Percentiles rank a stretch among this genome's conserved stretches.
phyloP scores from a whole-genome alignment of 306 rosid species.

The Trifolium dubium region DNA sequence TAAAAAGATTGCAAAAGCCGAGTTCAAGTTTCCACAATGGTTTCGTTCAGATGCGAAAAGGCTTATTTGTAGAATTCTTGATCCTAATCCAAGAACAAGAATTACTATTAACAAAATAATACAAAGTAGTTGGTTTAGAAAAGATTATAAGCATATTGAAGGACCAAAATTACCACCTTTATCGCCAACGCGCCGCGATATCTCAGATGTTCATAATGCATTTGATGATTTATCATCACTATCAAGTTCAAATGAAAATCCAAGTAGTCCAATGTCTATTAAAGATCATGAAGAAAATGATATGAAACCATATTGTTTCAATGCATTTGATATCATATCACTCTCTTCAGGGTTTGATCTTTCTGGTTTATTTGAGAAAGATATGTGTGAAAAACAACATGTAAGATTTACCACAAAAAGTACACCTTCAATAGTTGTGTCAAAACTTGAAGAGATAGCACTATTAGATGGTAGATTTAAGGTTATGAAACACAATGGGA shows the following conservation, averaged over 20 bases:
- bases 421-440: slow-evolving; percentile 53
- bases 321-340: slow-evolving; percentile 79
- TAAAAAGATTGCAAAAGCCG: slow-evolving; percentile 60
- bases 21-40: slow-evolving; percentile 68
- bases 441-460: slow-evolving; percentile 69
- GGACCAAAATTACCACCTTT: slow-evolving; percentile 26
- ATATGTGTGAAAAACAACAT: slow-evolving; percentile 26
- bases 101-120: slow-evolving; percentile 45
- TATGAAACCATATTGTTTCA: slow-evolving; percentile 51
- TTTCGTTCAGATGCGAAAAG: slow-evolving; percentile 52
- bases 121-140: slow-evolving; percentile 66
- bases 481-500: slow-evolving; percentile 56
- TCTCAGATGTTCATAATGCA: slow-evolving; percentile 37
- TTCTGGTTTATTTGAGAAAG: slow-evolving; percentile 67
- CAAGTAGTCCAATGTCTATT: neutral
- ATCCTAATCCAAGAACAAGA: slow-evolving; percentile 64
- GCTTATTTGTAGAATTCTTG: slow-evolving; percentile 62
- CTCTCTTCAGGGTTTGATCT: slow-evolving; percentile 72
- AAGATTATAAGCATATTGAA: slow-evolving; percentile 48
- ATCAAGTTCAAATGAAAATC: slow-evolving; percentile 1
- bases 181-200: slow-evolving; percentile 20
- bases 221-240: slow-evolving; percentile 26
- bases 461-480: slow-evolving; percentile 52
- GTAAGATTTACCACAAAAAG: slow-evolving; percentile 51
- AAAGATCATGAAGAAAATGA: neutral